phyloP scores from a whole-genome alignment of 345 rosid species.

The Passiflora organensis region DNA sequence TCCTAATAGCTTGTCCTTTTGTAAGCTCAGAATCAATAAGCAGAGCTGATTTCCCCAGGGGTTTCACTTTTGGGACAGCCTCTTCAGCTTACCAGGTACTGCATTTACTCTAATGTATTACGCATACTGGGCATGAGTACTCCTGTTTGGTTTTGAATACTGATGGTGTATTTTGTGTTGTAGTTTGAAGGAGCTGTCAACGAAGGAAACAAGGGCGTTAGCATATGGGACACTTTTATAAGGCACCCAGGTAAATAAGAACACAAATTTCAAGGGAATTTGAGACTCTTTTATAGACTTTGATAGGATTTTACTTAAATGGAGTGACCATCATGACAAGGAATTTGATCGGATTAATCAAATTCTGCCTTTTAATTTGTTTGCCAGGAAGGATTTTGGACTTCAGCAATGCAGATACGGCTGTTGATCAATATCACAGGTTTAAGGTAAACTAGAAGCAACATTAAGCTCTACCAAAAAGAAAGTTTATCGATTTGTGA shows the following conservation, averaged over 20 bases:
- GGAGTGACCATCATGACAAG: no score
- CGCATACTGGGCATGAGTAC: not conserved
- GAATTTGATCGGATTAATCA: no score
- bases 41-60: slow-evolving; percentile 67
- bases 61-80: slow-evolving; percentile 81
- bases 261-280: not conserved
- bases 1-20: slow-evolving; percentile 16
- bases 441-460: slow-evolving; percentile 41
- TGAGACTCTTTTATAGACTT: no score
- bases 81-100: slow-evolving; percentile 89
- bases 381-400: slow-evolving; percentile 73
- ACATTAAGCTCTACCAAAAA: no score
- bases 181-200: slow-evolving; percentile 89
- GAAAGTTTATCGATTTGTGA: no score
- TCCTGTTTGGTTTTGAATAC: not conserved
- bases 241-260: slow-evolving; percentile 65
- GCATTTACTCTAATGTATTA: slow-evolving; percentile 4
- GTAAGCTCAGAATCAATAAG: slow-evolving; percentile 40
- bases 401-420: slow-evolving; percentile 90
- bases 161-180: not conserved
- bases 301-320: no score
- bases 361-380: no score
- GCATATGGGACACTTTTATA: slow-evolving; percentile 87
- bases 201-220: slow-evolving; percentile 86
- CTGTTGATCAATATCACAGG: slow-evolving; percentile 90